Conservation (phyloP, 1,284 basidiomycete genomes). For the Tremellales sp. region DNA sequence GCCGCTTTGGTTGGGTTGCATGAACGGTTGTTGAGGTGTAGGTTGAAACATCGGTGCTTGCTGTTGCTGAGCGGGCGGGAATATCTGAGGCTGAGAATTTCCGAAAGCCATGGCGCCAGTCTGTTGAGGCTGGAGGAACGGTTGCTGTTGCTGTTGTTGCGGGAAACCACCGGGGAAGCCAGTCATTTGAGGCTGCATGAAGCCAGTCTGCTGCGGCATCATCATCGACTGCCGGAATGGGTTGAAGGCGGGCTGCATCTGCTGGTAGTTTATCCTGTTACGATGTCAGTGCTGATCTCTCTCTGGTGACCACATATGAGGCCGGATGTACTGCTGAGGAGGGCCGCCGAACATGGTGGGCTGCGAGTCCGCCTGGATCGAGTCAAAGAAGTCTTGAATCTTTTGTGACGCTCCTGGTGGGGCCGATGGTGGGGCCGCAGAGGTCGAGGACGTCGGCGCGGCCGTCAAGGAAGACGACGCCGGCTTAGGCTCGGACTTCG, state of each 20-base stretch:
- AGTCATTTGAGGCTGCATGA: constrained; percentile 58
- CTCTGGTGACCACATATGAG: constrained; percentile 53
- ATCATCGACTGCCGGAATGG: constrained; percentile 66
- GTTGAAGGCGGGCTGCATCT: constrained; percentile 56
- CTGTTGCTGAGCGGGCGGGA: constrained; percentile 55
- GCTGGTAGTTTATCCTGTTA: constrained; percentile 9
- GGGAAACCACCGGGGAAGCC: constrained; percentile 53
- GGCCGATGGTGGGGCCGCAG: constrained; percentile 14
- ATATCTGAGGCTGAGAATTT: constrained; percentile 36
- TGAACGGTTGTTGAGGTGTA: constrained; percentile 49
- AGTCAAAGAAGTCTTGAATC: constrained; percentile 83
- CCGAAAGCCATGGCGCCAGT: constrained; percentile 43
- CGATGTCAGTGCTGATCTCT: constrained; percentile 14
- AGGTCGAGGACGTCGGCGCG: constrained; percentile 1
- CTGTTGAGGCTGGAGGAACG: constrained; percentile 50
- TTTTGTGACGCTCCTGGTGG: constrained; percentile 38
- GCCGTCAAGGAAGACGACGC: constrained; percentile 16
- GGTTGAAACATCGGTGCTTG: constrained; percentile 35
- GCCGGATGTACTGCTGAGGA: constrained; percentile 13
- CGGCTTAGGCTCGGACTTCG: constrained; percentile 5
- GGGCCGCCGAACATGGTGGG: constrained; percentile 41
- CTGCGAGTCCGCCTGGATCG: constrained; percentile 76
- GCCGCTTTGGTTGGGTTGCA: constrained; percentile 46
- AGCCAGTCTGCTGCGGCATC: constrained; percentile 54
- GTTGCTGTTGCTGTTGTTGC: constrained; percentile 19